A percentile compares a stretch with the other conserved stretches of the same genome.
Evolutionary conservation across 164 flowering plant genomes (phyloP).

Genomic region (Macadamia tetraphylla): DNA sequence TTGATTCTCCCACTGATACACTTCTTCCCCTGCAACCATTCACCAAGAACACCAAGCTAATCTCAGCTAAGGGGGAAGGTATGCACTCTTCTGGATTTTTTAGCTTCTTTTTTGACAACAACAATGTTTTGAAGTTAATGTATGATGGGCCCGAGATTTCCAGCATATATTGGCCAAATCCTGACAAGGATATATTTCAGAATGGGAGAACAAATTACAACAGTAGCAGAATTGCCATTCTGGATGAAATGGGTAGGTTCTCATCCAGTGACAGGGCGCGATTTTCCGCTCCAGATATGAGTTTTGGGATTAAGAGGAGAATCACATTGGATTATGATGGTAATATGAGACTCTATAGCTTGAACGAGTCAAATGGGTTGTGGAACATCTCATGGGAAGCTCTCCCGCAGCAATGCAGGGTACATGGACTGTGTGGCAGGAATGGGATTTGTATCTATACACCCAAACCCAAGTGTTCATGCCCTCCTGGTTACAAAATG

Average conservation of each 20-base stretch:
- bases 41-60: conserved; percentile 9
- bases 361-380: neutral
- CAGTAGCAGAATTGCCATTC: conserved; percentile 17
- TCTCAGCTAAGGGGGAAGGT: conserved; percentile 23
- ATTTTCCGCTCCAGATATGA: conserved; percentile 3
- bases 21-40: conserved; percentile 36
- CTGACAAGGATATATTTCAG: neutral
- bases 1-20: conserved; percentile 38
- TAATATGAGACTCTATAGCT: neutral
- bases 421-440: conserved; percentile 1
- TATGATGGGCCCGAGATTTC: conserved; percentile 19
- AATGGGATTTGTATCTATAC: too few relatives aligned
- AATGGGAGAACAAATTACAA: conserved; percentile 16
- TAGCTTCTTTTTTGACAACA: conserved; percentile 28
- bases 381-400: conserved; percentile 13
- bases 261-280: conserved; percentile 17
- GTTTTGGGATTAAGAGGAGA: conserved; percentile 4
- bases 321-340: conserved; percentile 12
- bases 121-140: conserved; percentile 28
- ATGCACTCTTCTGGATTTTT: conserved; percentile 32
- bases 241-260: conserved; percentile 20
- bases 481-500: neutral
- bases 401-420: neutral
- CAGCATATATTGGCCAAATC: conserved; percentile 31
- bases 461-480: too few relatives aligned